Evolutionary conservation across 1,284 basidiomycete species (phyloP).

Genomic region (Trichosporon ovoides): DNA sequence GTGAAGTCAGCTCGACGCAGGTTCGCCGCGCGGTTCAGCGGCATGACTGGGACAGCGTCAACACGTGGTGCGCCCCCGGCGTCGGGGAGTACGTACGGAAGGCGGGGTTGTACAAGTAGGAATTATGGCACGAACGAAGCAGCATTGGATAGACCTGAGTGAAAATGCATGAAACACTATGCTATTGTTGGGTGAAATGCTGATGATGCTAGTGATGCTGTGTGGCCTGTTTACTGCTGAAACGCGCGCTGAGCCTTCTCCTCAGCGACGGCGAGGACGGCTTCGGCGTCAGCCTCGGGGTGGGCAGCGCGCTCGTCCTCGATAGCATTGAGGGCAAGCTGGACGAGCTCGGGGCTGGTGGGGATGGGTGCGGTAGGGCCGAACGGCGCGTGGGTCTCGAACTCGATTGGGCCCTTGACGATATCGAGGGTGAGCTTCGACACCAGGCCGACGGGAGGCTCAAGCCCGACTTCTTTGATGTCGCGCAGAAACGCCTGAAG

Average conservation of each 20-base stretch:
- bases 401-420: not conserved
- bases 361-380: not conserved
- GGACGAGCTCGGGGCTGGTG: conserved; percentile 1
- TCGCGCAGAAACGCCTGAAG: not conserved
- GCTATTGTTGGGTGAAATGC: conserved; percentile 1
- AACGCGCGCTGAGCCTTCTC: not conserved
- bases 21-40: conserved; percentile 56
- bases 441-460: conserved; percentile 9
- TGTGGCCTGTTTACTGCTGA: not conserved
- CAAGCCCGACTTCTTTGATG: conserved; percentile 13
- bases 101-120: conserved; percentile 12
- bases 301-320: not conserved
- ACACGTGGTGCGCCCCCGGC: conserved; percentile 2
- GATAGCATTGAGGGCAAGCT: not conserved
- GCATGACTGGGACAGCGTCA: conserved; percentile 1
- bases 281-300: not conserved
- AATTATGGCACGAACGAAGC: not conserved
- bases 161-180: conserved; percentile 1
- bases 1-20: conserved; percentile 66
- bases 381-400: not conserved
- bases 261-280: not conserved
- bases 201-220: not conserved
- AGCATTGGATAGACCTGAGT: not conserved
- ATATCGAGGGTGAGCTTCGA: conserved; percentile 5
- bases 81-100: conserved; percentile 13